Percentiles rank a stretch among this genome's conserved stretches.
Evolutionary conservation across 768 basidiomycete species (phyloP).

Genomic region (Strobilomyces echinocephalus): DNA sequence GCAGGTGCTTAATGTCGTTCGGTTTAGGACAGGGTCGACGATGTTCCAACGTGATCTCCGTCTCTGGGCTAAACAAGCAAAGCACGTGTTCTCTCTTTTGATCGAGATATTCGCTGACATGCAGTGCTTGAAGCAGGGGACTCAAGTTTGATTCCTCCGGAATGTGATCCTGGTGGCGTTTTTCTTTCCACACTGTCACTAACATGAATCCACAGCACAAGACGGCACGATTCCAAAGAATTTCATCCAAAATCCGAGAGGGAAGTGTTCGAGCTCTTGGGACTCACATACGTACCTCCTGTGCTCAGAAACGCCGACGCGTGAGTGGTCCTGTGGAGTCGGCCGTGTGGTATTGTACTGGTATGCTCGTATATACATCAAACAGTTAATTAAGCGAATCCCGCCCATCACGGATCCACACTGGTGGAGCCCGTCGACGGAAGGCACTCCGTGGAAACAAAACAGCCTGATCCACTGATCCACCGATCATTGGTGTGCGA

Average conservation of each 20-base stretch:
- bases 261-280: conserved; percentile 69
- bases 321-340: conserved; percentile 26
- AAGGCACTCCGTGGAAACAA: neutral
- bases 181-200: neutral
- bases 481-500: neutral
- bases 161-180: conserved; percentile 44
- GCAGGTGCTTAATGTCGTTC: neutral
- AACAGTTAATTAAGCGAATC: neutral
- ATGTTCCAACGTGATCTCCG: conserved; percentile 88
- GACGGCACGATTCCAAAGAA: conserved; percentile 57
- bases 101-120: neutral
- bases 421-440: neutral
- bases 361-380: neutral
- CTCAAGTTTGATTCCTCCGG: conserved; percentile 82
- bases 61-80: conserved; percentile 60
- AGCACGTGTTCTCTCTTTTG: conserved; percentile 32
- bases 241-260: conserved; percentile 61
- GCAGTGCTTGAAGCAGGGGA: conserved; percentile 42
- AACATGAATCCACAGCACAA: conserved; percentile 31
- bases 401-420: neutral
- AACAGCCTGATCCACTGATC: neutral
- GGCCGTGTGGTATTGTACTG: neutral
- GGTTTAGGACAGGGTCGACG: conserved; percentile 73
- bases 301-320: conserved; percentile 66
- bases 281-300: conserved; percentile 68